Percentiles rank a stretch among this genome's conserved stretches.
These are phyloP conservation scores for Akanthomyces lecanii DNA, from an alignment of 2,329 filamentous ascomycete species.

Conservation along the genomic window DNA sequence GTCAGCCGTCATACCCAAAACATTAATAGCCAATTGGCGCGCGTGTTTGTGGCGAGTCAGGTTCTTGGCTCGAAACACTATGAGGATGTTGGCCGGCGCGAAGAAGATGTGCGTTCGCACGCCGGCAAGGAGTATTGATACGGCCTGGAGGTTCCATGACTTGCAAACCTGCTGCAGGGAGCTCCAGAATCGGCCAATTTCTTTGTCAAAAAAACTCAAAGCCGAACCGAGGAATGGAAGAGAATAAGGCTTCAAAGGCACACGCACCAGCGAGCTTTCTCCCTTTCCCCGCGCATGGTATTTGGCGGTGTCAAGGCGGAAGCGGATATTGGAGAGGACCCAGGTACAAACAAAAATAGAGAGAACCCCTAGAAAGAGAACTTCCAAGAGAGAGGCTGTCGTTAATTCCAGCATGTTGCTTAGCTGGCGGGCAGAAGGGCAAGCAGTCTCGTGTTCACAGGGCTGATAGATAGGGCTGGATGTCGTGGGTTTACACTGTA, in stretches of 20 bases:
- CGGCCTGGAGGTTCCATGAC: background rate
- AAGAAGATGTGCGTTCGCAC: slow-evolving; percentile 1
- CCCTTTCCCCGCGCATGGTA: background rate
- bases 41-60: background rate
- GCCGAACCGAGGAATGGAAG: background rate
- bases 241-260: background rate
- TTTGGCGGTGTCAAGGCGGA: background rate
- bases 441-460: background rate
- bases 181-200: slow-evolving; percentile 1
- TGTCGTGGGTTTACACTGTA: background rate
- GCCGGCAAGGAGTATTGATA: background rate
- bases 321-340: background rate
- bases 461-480: background rate
- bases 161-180: background rate
- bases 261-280: background rate
- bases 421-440: background rate
- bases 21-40: background rate
- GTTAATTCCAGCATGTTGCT: slow-evolving; percentile 2
- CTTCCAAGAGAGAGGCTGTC: background rate
- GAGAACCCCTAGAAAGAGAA: background rate
- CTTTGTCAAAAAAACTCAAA: background rate
- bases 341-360: background rate
- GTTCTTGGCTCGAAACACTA: background rate
- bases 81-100: background rate
- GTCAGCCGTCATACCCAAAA: slow-evolving; percentile 1